Percentiles rank a stretch among this genome's conserved stretches.
These are phyloP conservation scores for Cordyceps tenuipes DNA, from an alignment of 2,329 filamentous ascomycete species.

Conservation along the genomic window DNA sequence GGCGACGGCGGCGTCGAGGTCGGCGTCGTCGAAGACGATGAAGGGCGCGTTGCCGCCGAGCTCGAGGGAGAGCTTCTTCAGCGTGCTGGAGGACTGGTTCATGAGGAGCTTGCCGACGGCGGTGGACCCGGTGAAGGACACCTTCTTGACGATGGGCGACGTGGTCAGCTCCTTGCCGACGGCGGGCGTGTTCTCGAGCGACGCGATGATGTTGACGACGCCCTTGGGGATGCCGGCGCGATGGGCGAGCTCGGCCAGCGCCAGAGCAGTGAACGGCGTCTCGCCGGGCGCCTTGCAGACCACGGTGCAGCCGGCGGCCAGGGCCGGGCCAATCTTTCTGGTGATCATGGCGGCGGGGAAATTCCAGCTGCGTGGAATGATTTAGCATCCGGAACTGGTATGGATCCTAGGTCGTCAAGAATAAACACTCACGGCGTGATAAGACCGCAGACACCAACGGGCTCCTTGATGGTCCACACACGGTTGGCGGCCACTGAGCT, in stretches of 20 bases:
- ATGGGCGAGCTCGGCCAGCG: constrained; percentile 75
- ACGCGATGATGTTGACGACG: constrained; percentile 82
- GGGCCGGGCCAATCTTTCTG: constrained; percentile 60
- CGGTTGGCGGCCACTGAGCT: constrained; percentile 63
- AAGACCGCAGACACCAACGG: constrained; percentile 73
- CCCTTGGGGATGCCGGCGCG: constrained; percentile 85
- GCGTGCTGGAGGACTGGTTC: constrained; percentile 75
- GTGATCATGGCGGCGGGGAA: constrained; percentile 74
- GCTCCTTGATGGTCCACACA: constrained; percentile 72
- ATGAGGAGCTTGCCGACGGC: constrained; percentile 67
- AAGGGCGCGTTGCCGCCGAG: constrained; percentile 93
- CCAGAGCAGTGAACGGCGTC: constrained; percentile 85
- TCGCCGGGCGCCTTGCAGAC: constrained; percentile 87
- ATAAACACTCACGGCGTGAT: constrained; percentile 57
- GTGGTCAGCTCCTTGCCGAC: constrained; percentile 73
- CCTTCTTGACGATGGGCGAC: constrained; percentile 65
- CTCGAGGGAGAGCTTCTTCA: constrained; percentile 81
- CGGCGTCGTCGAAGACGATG: constrained; percentile 93
- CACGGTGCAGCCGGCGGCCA: constrained; percentile 92
- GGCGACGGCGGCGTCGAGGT: constrained; percentile 73
- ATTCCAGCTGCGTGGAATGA: constrained; percentile 55
- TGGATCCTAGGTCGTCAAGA: not conserved
- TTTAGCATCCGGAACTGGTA: not conserved
- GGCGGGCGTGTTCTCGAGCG: constrained; percentile 67
- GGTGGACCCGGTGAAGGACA: constrained; percentile 86